Conservation (phyloP, 176 grass and related monocot genomes). For the Eleusine indica region DNA sequence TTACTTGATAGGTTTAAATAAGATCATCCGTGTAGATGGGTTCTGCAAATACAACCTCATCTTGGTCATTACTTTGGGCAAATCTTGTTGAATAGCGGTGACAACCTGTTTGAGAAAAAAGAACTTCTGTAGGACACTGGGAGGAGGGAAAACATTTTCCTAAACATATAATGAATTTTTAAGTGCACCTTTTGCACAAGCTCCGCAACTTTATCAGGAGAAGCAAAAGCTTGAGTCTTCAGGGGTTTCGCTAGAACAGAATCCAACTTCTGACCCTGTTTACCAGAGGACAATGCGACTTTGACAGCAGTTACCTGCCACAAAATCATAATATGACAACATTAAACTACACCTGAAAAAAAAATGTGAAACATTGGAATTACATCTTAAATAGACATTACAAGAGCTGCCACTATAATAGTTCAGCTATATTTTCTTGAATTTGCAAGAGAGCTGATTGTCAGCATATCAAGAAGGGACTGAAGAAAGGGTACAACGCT, state of each 20-base stretch:
- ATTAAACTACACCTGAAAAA: constrained; percentile 21
- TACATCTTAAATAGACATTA: constrained; percentile 22
- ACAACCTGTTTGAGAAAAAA: constrained; percentile 52
- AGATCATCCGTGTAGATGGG: constrained; percentile 87
- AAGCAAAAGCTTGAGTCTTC: constrained; percentile 93
- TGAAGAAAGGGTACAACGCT: background rate
- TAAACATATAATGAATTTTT: constrained; percentile 10
- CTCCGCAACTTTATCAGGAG: constrained; percentile 94
- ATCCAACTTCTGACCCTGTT: constrained; percentile 86
- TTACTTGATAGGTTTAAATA: constrained; percentile 99
- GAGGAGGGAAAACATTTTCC: constrained; percentile 5
- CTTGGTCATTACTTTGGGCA: constrained; percentile 77
- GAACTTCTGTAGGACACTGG: background rate
- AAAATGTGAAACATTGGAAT: background rate
- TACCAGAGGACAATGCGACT: constrained; percentile 82
- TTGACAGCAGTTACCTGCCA: constrained; percentile 88
- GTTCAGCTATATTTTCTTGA: background rate
- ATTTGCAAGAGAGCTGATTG: background rate
- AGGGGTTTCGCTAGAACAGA: constrained; percentile 92
- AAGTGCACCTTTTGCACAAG: constrained; percentile 85
- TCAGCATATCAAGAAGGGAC: background rate
- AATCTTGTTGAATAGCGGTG: constrained; percentile 68
- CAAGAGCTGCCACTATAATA: background rate
- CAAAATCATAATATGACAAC: constrained; percentile 24
- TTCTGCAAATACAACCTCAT: constrained; percentile 99